phyloP scores from a whole-genome alignment of 1,139 yeast genomes.

The Scheffersomyces quercinus region DNA sequence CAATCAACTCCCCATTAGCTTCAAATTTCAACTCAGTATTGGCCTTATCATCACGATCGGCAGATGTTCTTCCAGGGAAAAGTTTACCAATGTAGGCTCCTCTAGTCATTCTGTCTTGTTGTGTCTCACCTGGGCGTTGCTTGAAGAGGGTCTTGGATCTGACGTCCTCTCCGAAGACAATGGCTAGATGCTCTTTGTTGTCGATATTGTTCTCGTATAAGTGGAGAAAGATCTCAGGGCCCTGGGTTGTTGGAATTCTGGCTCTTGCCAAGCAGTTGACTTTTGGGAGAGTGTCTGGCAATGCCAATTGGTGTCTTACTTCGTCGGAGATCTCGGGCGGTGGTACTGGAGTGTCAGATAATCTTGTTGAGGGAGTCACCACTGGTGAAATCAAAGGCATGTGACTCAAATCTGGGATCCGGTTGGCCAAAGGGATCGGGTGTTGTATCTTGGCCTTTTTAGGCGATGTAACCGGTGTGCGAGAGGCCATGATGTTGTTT shows the following conservation, averaged over 20 bases:
- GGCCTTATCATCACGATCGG: constrained; percentile 58
- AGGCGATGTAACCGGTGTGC: too few relatives aligned
- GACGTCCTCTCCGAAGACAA: constrained; percentile 92
- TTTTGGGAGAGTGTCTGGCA: constrained; percentile 48
- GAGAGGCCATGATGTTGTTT: too few relatives aligned
- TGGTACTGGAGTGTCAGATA: constrained; percentile 13
- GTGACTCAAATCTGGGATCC: constrained; percentile 12
- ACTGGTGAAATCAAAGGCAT: constrained; percentile 41
- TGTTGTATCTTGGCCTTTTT: constrained; percentile 3
- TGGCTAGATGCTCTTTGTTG: constrained; percentile 92
- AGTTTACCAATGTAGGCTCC: constrained; percentile 94
- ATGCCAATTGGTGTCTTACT: constrained; percentile 19
- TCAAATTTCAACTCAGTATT: constrained; percentile 49
- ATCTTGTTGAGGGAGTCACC: constrained; percentile 27
- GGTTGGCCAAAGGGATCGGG: constrained; percentile 5
- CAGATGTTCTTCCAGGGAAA: constrained; percentile 77
- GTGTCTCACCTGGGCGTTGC: constrained; percentile 69
- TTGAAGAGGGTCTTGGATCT: constrained; percentile 73
- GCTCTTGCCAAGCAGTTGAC: constrained; percentile 94
- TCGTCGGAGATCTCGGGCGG: constrained; percentile 23
- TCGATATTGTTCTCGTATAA: constrained; percentile 84
- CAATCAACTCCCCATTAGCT: constrained; percentile 48
- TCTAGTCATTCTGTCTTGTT: constrained; percentile 91
- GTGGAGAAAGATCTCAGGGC: constrained; percentile 91
- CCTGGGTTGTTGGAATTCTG: constrained; percentile 87